Evolutionary conservation across 129 eudicot species (phyloP).

Genomic region (Centella asiatica): DNA sequence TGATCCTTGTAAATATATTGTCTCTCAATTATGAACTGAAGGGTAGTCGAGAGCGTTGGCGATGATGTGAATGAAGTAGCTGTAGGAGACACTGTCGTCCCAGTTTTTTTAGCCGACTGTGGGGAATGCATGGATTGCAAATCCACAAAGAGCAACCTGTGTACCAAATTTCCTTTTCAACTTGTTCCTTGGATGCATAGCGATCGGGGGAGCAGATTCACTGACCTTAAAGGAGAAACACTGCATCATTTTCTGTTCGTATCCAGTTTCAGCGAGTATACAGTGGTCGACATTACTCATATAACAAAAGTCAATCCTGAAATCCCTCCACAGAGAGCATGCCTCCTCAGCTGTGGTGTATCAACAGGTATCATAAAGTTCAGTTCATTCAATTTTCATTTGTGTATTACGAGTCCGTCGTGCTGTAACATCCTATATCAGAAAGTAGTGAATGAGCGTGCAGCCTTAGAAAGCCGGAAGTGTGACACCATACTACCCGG

Average conservation of each 20-base stretch:
- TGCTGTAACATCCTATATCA: too few relatives aligned
- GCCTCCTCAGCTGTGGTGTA: slow-evolving; percentile 67
- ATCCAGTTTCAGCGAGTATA: slow-evolving; percentile 57
- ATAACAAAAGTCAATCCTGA: slow-evolving; percentile 35
- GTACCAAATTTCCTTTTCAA: slow-evolving; percentile 39
- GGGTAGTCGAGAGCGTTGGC: slow-evolving; percentile 53
- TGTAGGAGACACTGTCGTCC: slow-evolving; percentile 40
- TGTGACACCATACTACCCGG: too few relatives aligned
- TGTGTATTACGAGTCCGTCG: too few relatives aligned
- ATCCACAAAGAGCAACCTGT: slow-evolving; percentile 51
- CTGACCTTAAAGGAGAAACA: slow-evolving; percentile 47
- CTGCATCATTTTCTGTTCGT: slow-evolving; percentile 40
- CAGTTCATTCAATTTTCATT: too few relatives aligned
- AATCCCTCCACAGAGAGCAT: slow-evolving; percentile 52
- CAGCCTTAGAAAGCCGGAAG: too few relatives aligned
- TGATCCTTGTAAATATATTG: too few relatives aligned
- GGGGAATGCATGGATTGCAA: slow-evolving; percentile 43
- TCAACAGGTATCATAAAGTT: slow-evolving; percentile 42
- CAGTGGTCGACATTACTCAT: slow-evolving; percentile 47
- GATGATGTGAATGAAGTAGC: slow-evolving; percentile 34
- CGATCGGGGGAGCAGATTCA: slow-evolving; percentile 59
- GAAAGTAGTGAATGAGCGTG: too few relatives aligned
- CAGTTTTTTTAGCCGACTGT: slow-evolving; percentile 40
- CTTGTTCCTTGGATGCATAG: slow-evolving; percentile 47
- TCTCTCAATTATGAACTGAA: neutral